phyloP scores from a whole-genome alignment of 192 early-diverging fungal species.

The Mortierella hygrophila region DNA sequence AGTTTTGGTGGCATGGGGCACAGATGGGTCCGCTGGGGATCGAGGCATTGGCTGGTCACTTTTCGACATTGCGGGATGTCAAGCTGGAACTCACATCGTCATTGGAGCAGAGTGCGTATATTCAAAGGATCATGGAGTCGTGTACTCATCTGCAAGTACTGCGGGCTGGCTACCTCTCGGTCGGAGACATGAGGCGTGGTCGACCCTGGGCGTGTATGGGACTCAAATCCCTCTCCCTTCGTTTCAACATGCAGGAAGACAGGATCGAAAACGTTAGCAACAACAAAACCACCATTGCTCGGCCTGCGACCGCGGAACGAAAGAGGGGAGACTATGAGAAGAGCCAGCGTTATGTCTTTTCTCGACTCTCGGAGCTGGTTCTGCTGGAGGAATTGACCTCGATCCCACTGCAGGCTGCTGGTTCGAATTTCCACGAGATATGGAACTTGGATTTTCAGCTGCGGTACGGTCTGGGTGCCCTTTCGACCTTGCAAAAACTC shows the following conservation, averaged over 20 bases:
- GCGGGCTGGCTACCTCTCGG: conserved; percentile 5
- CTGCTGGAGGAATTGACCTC: conserved; percentile 10
- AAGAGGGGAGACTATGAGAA: not conserved
- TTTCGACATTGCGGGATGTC: conserved; percentile 5
- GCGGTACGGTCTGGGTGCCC: not conserved
- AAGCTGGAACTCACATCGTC: conserved; percentile 18
- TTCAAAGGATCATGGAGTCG: conserved; percentile 22
- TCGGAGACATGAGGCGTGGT: conserved; percentile 3
- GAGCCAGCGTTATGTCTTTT: conserved; percentile 13
- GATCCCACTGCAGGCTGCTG: conserved; percentile 17
- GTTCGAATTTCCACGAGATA: not conserved
- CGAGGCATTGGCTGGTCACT: conserved; percentile 6
- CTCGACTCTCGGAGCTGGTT: conserved; percentile 14
- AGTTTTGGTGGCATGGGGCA: conserved; percentile 10
- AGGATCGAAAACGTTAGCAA: not conserved
- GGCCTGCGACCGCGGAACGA: not conserved
- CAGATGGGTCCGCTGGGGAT: conserved; percentile 6
- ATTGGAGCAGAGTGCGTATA: conserved; percentile 6
- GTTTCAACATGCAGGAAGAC: conserved; percentile 11
- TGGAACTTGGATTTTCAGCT: conserved; percentile 16
- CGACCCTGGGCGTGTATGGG: conserved; percentile 12
- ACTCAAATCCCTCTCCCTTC: conserved; percentile 15
- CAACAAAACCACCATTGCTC: not conserved
- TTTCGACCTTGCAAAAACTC: conserved; percentile 4
- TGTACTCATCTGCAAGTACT: not conserved